These are phyloP conservation scores for Trametes maxima DNA, from an alignment of 768 basidiomycete genomes.

Conservation along the genomic window DNA sequence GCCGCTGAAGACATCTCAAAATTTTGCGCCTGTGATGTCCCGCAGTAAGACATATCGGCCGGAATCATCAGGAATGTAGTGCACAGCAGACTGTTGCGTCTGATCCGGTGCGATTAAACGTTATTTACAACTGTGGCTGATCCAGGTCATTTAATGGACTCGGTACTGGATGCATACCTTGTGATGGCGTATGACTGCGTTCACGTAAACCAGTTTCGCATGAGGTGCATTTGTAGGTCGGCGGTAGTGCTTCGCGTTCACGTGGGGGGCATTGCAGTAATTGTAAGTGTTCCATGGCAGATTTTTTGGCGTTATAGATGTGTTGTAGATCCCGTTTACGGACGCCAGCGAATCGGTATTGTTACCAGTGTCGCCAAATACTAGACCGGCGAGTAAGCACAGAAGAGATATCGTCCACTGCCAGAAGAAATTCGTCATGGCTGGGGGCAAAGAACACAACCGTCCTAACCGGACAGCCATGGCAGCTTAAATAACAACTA, in stretches of 20 bases:
- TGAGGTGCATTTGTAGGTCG: constrained; percentile 30
- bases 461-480: background rate
- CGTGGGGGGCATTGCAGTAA: constrained; percentile 56
- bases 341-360: constrained; percentile 13
- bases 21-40: no score
- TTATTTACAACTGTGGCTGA: no score
- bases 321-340: constrained; percentile 44
- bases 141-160: background rate
- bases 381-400: background rate
- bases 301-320: constrained; percentile 43
- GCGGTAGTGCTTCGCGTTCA: constrained; percentile 44
- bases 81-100: no score
- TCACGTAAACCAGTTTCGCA: constrained; percentile 44
- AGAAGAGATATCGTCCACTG: constrained; percentile 2
- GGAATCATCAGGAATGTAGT: no score
- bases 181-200: constrained; percentile 49
- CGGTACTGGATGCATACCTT: constrained; percentile 38
- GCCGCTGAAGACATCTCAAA: no score
- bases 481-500: background rate
- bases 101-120: no score
- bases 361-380: background rate
- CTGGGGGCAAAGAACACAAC: constrained; percentile 25
- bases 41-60: no score
- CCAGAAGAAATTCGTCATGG: constrained; percentile 7
- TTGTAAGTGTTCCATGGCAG: constrained; percentile 56